phyloP scores from a whole-genome alignment of 805 yeast genomes.

The Allodekkera sacchari region DNA sequence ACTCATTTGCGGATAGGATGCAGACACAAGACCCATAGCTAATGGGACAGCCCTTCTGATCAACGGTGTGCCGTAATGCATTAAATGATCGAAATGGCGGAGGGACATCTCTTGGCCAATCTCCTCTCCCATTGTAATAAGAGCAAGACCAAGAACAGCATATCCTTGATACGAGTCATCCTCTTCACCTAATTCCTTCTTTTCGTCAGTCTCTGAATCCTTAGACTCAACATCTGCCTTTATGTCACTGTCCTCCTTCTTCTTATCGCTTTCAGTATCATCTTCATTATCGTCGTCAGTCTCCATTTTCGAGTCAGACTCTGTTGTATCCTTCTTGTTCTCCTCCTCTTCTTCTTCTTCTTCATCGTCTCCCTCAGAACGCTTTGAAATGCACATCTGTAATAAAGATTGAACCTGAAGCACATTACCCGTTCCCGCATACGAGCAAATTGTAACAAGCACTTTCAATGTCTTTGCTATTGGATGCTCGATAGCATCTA shows the following conservation, averaged over 20 bases:
- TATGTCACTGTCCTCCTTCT: slow-evolving; percentile 45
- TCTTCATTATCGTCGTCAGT: slow-evolving; percentile 19
- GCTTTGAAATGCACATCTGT: slow-evolving; percentile 78
- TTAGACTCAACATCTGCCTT: slow-evolving; percentile 27
- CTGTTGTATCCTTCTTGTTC: slow-evolving; percentile 30
- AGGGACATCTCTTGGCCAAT: slow-evolving; percentile 96
- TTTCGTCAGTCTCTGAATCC: slow-evolving; percentile 26
- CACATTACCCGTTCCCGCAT: slow-evolving; percentile 97
- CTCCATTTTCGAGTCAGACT: slow-evolving; percentile 14
- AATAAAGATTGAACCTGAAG: slow-evolving; percentile 85
- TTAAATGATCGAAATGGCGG: slow-evolving; percentile 93
- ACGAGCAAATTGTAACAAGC: slow-evolving; percentile 85
- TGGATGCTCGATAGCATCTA: slow-evolving; percentile 93
- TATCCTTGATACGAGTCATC: slow-evolving; percentile 68
- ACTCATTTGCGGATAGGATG: slow-evolving; percentile 93
- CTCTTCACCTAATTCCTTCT: slow-evolving; percentile 29
- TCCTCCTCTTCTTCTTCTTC: slow-evolving; percentile 50
- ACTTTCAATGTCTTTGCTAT: slow-evolving; percentile 84
- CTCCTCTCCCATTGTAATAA: slow-evolving; percentile 95
- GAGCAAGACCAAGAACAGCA: slow-evolving; percentile 90
- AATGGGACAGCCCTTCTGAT: slow-evolving; percentile 92
- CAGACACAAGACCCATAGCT: slow-evolving; percentile 94
- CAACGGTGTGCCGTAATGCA: slow-evolving; percentile 93
- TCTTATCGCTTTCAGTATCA: slow-evolving; percentile 26
- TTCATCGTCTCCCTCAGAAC: slow-evolving; percentile 45